Percentiles rank a stretch among this genome's conserved stretches.
These are phyloP conservation scores for Nepenthes alata DNA, from an alignment of 179 eudicot genomes.

Conservation along the genomic window DNA sequence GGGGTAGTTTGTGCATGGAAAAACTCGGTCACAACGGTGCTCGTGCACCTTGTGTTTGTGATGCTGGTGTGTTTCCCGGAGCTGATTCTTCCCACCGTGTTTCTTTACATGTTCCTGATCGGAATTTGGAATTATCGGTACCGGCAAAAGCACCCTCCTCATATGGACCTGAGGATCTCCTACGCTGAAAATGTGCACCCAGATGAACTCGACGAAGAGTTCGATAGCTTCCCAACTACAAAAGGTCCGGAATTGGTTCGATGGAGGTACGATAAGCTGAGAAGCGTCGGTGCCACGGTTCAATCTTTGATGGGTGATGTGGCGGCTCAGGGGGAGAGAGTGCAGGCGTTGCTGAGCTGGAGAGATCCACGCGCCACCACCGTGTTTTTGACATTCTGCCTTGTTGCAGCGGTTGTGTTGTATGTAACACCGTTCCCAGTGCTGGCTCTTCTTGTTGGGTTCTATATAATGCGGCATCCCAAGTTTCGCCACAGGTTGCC, in stretches of 20 bases:
- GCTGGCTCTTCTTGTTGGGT: conserved; percentile 34
- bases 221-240: conserved; percentile 60
- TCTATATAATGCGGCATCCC: conserved; percentile 76
- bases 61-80: conserved; percentile 77
- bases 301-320: conserved; percentile 73
- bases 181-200: conserved; percentile 42
- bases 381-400: conserved; percentile 47
- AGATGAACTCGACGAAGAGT: conserved; percentile 87
- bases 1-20: conserved; percentile 67
- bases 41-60: conserved; percentile 51
- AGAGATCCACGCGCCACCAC: conserved; percentile 76
- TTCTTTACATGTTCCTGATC: conserved; percentile 67
- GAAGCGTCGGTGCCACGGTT: conserved; percentile 58
- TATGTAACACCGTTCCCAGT: conserved; percentile 56
- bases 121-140: conserved; percentile 72
- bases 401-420: conserved; percentile 50
- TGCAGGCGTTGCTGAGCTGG: conserved; percentile 80
- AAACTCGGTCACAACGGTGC: conserved; percentile 51
- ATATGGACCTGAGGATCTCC: conserved; percentile 68
- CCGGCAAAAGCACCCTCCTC: conserved; percentile 60
- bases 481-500: conserved; percentile 59
- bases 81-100: conserved; percentile 56
- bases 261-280: conserved; percentile 63
- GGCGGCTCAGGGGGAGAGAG: conserved; percentile 77
- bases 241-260: conserved; percentile 38